A percentile compares a stretch with the other conserved stretches of the same genome.
These are phyloP conservation scores for Oryza coarctata DNA, from an alignment of 176 grass and related monocot genomes.

Conservation along the genomic window DNA sequence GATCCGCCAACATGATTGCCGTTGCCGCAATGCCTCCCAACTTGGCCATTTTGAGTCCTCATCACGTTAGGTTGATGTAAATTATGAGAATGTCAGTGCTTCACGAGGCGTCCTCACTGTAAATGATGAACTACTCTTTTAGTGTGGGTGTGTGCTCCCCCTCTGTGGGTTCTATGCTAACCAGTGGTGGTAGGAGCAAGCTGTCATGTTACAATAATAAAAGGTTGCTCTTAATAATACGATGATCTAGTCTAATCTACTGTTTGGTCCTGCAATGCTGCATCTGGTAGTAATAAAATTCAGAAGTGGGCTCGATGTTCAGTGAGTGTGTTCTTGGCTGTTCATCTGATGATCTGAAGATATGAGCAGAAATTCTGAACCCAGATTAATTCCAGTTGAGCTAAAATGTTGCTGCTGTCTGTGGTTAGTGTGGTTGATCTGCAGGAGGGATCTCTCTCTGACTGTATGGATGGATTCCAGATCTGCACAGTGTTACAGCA, in stretches of 20 bases:
- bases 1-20: neutral
- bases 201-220: constrained; percentile 48
- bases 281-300: neutral
- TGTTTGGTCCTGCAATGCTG: neutral
- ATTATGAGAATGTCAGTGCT: constrained; percentile 12
- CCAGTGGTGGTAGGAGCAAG: constrained; percentile 42
- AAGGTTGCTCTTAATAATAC: constrained; percentile 31
- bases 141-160: neutral
- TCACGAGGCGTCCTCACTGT: constrained; percentile 27
- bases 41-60: constrained; percentile 40
- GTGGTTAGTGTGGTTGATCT: neutral
- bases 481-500: constrained; percentile 1
- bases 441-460: constrained; percentile 10
- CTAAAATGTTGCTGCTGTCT: neutral
- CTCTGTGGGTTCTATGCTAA: constrained; percentile 33
- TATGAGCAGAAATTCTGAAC: neutral
- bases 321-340: neutral
- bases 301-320: neutral
- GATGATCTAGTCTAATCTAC: neutral
- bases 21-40: neutral
- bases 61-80: constrained; percentile 26
- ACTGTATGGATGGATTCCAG: neutral
- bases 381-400: neutral
- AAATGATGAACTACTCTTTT: constrained; percentile 50
- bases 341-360: neutral